These are phyloP conservation scores for Tieghemostelium lacteum DNA, from an alignment of 78 protist genomes.

Conservation along the genomic window DNA sequence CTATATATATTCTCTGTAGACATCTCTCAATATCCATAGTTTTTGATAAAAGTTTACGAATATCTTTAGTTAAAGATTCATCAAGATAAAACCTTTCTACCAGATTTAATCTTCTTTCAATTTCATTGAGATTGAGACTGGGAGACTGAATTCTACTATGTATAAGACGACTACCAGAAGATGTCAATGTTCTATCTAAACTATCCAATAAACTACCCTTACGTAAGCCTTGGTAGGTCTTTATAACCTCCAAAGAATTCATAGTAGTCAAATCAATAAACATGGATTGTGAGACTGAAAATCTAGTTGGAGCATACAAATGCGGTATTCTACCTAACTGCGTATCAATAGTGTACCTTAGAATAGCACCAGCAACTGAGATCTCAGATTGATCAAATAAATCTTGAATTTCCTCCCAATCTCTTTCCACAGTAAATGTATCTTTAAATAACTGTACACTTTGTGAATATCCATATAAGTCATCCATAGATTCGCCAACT, in stretches of 20 bases:
- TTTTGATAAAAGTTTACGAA: conserved; percentile 1
- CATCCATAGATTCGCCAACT: neutral
- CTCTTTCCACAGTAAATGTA: neutral
- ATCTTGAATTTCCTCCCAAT: neutral
- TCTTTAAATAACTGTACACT: conserved; percentile 1
- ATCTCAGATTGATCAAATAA: neutral
- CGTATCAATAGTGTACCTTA: conserved; percentile 19
- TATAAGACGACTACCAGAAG: conserved; percentile 52
- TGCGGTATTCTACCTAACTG: conserved; percentile 48
- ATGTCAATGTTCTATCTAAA: conserved; percentile 55
- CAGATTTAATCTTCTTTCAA: conserved; percentile 37
- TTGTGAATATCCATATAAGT: neutral
- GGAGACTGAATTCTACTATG: conserved; percentile 66
- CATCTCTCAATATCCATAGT: conserved; percentile 70
- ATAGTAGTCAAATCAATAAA: conserved; percentile 65
- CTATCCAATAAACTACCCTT: conserved; percentile 47
- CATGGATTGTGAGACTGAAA: conserved; percentile 18
- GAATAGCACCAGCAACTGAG: conserved; percentile 22
- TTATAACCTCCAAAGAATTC: conserved; percentile 62
- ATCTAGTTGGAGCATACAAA: neutral
- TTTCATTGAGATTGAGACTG: conserved; percentile 14
- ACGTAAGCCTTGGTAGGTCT: conserved; percentile 14
- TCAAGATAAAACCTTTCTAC: conserved; percentile 19
- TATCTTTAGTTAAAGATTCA: conserved; percentile 1
- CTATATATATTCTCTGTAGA: conserved; percentile 52